A percentile compares a stretch with the other conserved stretches of the same genome.
phyloP scores from a whole-genome alignment of 768 basidiomycete species.

The Amanita pseudoporphyria region DNA sequence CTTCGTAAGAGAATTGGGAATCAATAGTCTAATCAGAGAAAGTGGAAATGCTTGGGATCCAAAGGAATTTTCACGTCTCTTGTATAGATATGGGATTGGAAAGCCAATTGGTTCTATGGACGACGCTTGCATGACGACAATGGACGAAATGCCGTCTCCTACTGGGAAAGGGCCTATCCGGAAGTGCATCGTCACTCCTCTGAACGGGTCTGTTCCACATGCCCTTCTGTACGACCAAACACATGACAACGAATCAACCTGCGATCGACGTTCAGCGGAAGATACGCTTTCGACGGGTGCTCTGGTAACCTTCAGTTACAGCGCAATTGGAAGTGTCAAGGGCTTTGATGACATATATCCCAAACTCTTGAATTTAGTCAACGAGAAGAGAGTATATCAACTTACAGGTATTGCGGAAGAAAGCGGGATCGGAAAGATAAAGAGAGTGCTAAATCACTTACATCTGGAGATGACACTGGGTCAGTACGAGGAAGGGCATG shows the following conservation, averaged over 20 bases:
- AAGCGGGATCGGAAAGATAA: constrained; percentile 48
- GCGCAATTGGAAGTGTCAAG: constrained; percentile 88
- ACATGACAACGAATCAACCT: constrained; percentile 92
- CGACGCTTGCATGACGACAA: constrained; percentile 66
- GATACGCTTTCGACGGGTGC: constrained; percentile 93
- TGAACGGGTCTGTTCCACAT: constrained; percentile 84
- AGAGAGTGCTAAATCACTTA: constrained; percentile 74
- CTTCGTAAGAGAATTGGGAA: constrained; percentile 86
- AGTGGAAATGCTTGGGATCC: constrained; percentile 87
- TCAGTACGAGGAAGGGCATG: constrained; percentile 86
- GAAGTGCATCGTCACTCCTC: constrained; percentile 63
- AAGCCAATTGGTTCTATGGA: constrained; percentile 99
- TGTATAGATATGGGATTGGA: constrained; percentile 85
- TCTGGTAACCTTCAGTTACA: constrained; percentile 83
- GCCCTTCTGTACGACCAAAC: constrained; percentile 93
- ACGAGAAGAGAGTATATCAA: constrained; percentile 75
- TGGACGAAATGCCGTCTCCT: constrained; percentile 72
- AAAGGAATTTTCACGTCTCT: constrained; percentile 81
- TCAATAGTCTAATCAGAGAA: constrained; percentile 92
- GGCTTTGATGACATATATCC: constrained; percentile 98
- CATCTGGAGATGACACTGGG: constrained; percentile 89
- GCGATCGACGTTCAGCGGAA: constrained; percentile 87
- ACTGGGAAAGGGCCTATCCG: constrained; percentile 75
- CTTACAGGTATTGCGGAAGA: constrained; percentile 44
- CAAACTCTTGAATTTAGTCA: constrained; percentile 83